Percentiles rank a stretch among this genome's conserved stretches.
These are phyloP conservation scores for Blastobotrys aristatus DNA, from an alignment of 1,139 yeast species.

Conservation along the genomic window DNA sequence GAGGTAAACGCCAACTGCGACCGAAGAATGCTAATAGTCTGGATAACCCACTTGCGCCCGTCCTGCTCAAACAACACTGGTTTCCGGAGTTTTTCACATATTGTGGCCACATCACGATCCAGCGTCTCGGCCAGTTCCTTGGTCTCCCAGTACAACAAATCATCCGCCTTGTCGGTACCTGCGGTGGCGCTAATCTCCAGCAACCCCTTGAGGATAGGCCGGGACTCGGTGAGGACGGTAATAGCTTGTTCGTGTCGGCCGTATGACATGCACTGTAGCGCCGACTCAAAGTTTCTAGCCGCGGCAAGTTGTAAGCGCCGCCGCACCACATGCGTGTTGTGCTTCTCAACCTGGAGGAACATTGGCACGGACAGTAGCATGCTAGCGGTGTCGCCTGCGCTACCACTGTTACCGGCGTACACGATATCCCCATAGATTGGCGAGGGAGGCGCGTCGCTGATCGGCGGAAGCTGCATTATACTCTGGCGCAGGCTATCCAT, in stretches of 20 bases:
- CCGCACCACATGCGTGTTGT: slow-evolving; percentile 21
- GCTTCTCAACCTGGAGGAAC: slow-evolving; percentile 19
- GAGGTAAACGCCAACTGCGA: slow-evolving; percentile 24
- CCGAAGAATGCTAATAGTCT: slow-evolving; percentile 25
- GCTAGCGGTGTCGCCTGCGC: slow-evolving; percentile 8
- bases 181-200: slow-evolving; percentile 12
- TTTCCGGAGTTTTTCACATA: slow-evolving; percentile 17
- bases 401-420: too few relatives aligned
- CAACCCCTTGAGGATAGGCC: slow-evolving; percentile 16
- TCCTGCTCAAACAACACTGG: slow-evolving; percentile 24
- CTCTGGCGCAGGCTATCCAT: neutral
- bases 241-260: slow-evolving; percentile 14
- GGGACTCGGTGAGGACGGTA: slow-evolving; percentile 13
- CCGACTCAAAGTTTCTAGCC: slow-evolving; percentile 22
- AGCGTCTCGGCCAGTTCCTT: slow-evolving; percentile 17
- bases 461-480: neutral
- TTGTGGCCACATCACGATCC: slow-evolving; percentile 18
- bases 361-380: slow-evolving; percentile 13
- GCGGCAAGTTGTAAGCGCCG: slow-evolving; percentile 26
- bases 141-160: slow-evolving; percentile 17
- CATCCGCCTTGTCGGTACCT: slow-evolving; percentile 4
- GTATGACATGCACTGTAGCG: slow-evolving; percentile 12
- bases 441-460: slow-evolving; percentile 17
- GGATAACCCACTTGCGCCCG: slow-evolving; percentile 25
- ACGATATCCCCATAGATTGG: slow-evolving; percentile 20